A percentile compares a stretch with the other conserved stretches of the same genome.
Conservation (phyloP, 352 stramenopile species). For the Phytopythium ostracodes region DNA sequence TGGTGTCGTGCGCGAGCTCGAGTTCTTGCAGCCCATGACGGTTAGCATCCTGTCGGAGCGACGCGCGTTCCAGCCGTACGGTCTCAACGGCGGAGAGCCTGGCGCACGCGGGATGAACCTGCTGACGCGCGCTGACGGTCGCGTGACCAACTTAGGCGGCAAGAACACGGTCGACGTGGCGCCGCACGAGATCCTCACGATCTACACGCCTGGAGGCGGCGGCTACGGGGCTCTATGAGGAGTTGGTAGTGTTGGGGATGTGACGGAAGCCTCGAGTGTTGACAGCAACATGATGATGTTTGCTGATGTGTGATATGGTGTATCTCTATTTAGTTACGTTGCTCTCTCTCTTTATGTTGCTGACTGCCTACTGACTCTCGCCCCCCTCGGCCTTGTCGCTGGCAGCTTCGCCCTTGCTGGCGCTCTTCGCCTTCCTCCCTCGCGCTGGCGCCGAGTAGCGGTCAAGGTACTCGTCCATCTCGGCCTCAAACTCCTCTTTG, state of each 20-base stretch:
- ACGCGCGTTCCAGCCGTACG: slow-evolving; percentile 94
- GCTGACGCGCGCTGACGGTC: slow-evolving; percentile 66
- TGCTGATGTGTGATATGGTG: slow-evolving; percentile 15
- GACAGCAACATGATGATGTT: not conserved
- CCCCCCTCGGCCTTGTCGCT: not conserved
- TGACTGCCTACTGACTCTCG: slow-evolving; percentile 1
- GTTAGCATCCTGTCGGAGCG: slow-evolving; percentile 98
- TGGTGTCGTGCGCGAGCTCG: slow-evolving; percentile 94
- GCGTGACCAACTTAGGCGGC: slow-evolving; percentile 76
- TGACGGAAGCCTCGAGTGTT: not conserved
- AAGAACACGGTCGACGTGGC: slow-evolving; percentile 95
- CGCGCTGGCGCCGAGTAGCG: slow-evolving; percentile 10
- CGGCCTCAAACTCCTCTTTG: slow-evolving; percentile 47
- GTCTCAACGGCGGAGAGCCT: slow-evolving; percentile 89
- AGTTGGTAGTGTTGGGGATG: slow-evolving; percentile 11
- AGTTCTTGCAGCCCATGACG: slow-evolving; percentile 93
- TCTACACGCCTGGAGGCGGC: slow-evolving; percentile 96
- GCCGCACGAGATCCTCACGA: slow-evolving; percentile 92
- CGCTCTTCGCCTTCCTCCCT: slow-evolving; percentile 12
- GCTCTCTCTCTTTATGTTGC: not conserved
- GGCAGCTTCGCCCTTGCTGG: slow-evolving; percentile 8
- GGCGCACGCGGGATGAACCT: slow-evolving; percentile 93
- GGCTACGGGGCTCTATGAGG: slow-evolving; percentile 78
- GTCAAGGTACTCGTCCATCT: slow-evolving; percentile 59
- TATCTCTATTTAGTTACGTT: slow-evolving; percentile 8